A percentile compares a stretch with the other conserved stretches of the same genome.
Conservation (phyloP, 2,329 filamentous ascomycete species). For the Colletotrichum liriopes region DNA sequence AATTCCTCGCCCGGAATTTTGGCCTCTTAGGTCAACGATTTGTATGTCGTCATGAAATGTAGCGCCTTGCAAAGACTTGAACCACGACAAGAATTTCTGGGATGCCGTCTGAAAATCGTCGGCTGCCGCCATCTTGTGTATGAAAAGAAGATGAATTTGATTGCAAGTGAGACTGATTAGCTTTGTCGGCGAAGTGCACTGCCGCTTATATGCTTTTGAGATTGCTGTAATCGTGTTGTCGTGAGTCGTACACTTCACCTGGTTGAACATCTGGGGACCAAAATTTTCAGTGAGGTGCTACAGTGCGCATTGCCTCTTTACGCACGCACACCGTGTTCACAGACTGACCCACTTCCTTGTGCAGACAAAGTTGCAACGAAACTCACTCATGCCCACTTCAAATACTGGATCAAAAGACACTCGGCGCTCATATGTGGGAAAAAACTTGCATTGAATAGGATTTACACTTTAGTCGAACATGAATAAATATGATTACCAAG, state of each 20-base stretch:
- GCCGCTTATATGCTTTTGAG: background rate
- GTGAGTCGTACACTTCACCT: background rate
- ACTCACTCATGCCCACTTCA: background rate
- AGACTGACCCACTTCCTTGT: background rate
- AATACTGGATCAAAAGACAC: background rate
- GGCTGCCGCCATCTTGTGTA: conserved; percentile 46
- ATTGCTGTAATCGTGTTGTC: no score
- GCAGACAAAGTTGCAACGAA: no score
- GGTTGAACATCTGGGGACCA: background rate
- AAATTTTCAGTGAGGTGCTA: background rate
- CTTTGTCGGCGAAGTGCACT: no score
- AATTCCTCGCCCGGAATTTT: conserved; percentile 70
- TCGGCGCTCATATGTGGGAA: no score
- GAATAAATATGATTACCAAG: no score
- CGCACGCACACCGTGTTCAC: background rate
- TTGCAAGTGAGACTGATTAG: background rate
- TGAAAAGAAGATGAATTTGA: accelerated
- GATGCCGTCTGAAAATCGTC: conserved; percentile 61
- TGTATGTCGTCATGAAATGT: conserved; percentile 68
- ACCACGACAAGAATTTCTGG: conserved; percentile 68
- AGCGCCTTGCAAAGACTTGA: conserved; percentile 65
- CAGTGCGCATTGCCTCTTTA: background rate
- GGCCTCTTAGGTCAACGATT: conserved; percentile 67
- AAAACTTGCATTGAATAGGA: no score
- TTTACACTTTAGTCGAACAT: no score